phyloP scores from a whole-genome alignment of 495 filamentous ascomycete species.

The Parathielavia hyrcaniae region DNA sequence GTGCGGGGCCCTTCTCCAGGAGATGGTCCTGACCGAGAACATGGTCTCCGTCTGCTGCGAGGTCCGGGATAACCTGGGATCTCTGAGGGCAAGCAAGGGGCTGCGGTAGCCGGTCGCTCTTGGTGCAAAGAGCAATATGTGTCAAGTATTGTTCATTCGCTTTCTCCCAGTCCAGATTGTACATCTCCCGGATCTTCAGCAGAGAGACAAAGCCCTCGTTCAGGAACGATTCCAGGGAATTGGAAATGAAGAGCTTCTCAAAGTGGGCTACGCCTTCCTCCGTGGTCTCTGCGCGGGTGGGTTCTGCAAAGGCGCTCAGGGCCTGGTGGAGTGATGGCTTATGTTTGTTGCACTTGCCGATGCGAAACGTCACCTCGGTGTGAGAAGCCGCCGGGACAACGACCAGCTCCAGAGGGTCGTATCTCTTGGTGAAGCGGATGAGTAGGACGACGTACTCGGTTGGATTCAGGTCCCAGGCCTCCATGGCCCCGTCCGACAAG shows the following conservation, averaged over 20 bases:
- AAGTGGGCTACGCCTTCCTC: conserved; percentile 26
- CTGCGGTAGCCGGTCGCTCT: not conserved
- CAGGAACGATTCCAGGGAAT: conserved; percentile 63
- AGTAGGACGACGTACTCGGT: conserved; percentile 72
- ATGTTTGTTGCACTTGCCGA: conserved; percentile 50
- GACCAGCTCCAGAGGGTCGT: conserved; percentile 46
- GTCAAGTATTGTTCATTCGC: conserved; percentile 55
- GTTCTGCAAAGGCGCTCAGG: conserved; percentile 44
- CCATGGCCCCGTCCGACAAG: conserved; percentile 68
- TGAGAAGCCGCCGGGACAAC: conserved; percentile 5
- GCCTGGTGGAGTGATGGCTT: conserved; percentile 51
- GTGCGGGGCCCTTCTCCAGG: conserved; percentile 15
- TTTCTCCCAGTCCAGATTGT: conserved; percentile 58
- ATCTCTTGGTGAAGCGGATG: conserved; percentile 57
- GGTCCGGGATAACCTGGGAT: not conserved
- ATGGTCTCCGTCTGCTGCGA: conserved; percentile 1
- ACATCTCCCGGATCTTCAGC: conserved; percentile 50
- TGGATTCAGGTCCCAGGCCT: conserved; percentile 66
- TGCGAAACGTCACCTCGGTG: conserved; percentile 31
- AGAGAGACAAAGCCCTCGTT: conserved; percentile 60
- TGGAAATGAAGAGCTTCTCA: conserved; percentile 61
- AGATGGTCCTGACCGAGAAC: conserved; percentile 51
- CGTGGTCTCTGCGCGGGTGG: not conserved
- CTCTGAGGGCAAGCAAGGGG: not conserved
- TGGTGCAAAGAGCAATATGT: not conserved